phyloP scores from a whole-genome alignment of 768 basidiomycete species.

The Suillus hirtellus region DNA sequence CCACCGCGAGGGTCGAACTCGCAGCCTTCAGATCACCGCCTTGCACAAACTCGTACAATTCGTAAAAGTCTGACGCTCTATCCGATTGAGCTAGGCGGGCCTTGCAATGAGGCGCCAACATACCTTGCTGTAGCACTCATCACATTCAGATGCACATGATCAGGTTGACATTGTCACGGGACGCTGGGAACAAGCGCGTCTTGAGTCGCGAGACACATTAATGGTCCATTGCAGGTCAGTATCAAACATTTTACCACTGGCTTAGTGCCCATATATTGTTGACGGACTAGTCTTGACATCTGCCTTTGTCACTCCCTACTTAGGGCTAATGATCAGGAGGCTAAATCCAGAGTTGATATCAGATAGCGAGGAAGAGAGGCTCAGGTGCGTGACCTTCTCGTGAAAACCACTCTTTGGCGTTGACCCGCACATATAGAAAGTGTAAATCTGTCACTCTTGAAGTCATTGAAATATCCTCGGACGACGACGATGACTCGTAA shows the following conservation, averaged over 20 bases:
- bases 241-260: not conserved
- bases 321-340: not conserved
- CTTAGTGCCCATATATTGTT: not conserved
- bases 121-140: too few species aligned
- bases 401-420: not conserved
- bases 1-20: constrained; percentile 67
- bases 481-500: constrained; percentile 38
- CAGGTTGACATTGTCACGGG: constrained; percentile 8
- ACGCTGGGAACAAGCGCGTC: not conserved
- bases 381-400: constrained; percentile 22
- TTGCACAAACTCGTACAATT: constrained; percentile 30
- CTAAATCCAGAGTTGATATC: constrained; percentile 37
- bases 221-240: not conserved
- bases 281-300: too few species aligned
- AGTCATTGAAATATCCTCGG: constrained; percentile 59
- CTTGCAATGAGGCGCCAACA: not conserved
- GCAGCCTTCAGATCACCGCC: constrained; percentile 52
- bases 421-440: constrained; percentile 3
- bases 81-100: constrained; percentile 56
- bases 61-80: constrained; percentile 59
- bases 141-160: constrained; percentile 1
- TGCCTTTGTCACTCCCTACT: not conserved
- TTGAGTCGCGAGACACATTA: not conserved
- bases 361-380: constrained; percentile 52
- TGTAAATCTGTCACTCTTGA: constrained; percentile 21